phyloP scores from a whole-genome alignment of 1,284 basidiomycete genomes.

The Cerrena zonata region DNA sequence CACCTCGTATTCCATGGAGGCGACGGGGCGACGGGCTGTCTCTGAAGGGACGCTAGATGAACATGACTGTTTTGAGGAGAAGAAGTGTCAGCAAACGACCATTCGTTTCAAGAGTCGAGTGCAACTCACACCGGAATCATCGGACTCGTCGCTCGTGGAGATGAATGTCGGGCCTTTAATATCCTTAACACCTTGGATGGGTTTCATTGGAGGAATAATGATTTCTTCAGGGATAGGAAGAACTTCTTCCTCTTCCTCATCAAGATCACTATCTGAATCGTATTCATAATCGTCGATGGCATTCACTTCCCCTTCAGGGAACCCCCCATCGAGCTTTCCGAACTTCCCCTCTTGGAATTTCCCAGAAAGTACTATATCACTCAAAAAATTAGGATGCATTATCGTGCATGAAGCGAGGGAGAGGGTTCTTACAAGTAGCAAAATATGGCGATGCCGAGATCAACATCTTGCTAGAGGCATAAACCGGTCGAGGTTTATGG shows the following conservation, averaged over 20 bases:
- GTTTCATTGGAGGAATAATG: too few relatives aligned
- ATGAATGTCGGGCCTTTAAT: too few relatives aligned
- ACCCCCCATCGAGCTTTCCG: slow-evolving; percentile 10
- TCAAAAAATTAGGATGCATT: neutral
- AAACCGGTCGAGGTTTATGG: slow-evolving; percentile 6
- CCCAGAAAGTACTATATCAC: slow-evolving; percentile 11
- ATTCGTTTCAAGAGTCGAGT: too few relatives aligned
- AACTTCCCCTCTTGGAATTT: slow-evolving; percentile 16
- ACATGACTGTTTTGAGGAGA: too few relatives aligned
- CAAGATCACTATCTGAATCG: slow-evolving; percentile 22
- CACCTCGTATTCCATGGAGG: too few relatives aligned
- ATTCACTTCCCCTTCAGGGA: slow-evolving; percentile 5
- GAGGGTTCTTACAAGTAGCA: slow-evolving; percentile 8
- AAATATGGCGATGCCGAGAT: slow-evolving; percentile 11
- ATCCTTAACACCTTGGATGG: too few relatives aligned
- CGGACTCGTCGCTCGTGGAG: too few relatives aligned
- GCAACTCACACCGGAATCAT: too few relatives aligned
- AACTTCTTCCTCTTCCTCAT: slow-evolving; percentile 9
- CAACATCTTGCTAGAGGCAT: slow-evolving; percentile 11
- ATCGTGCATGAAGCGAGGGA: neutral
- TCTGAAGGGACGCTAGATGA: too few relatives aligned
- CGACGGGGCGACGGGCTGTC: too few relatives aligned
- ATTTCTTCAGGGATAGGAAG: too few relatives aligned
- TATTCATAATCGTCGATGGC: slow-evolving; percentile 15
- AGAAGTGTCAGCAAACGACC: too few relatives aligned